A percentile compares a stretch with the other conserved stretches of the same genome.
Conservation (phyloP, 495 filamentous ascomycete genomes). For the Daldinia loculata region DNA sequence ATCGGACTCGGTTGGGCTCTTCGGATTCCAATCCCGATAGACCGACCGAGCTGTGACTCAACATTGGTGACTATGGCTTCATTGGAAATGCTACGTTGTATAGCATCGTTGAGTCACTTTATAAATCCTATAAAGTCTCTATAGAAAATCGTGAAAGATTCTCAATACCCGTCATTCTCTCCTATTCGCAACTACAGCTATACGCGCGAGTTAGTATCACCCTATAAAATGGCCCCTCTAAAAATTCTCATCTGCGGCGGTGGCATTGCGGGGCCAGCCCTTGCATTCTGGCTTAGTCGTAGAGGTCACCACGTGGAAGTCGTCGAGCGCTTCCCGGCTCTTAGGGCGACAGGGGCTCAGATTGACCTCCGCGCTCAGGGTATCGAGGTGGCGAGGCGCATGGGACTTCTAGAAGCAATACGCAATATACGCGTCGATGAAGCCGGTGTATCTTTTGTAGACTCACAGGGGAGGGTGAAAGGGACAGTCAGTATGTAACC, state of each 20-base stretch:
- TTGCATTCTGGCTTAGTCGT: conserved; percentile 63
- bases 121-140: neutral
- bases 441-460: conserved; percentile 57
- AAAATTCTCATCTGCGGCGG: conserved; percentile 48
- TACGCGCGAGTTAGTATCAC: neutral
- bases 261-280: conserved; percentile 54
- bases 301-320: conserved; percentile 60
- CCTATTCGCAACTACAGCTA: neutral
- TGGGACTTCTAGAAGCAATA: conserved; percentile 59
- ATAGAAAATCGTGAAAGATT: neutral
- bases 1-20: neutral
- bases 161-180: neutral
- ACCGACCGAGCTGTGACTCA: neutral
- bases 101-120: neutral
- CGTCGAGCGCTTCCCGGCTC: conserved; percentile 58
- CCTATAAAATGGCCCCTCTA: conserved; percentile 31
- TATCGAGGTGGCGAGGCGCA: conserved; percentile 59
- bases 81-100: neutral
- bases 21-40: neutral
- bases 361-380: conserved; percentile 63
- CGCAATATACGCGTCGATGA: conserved; percentile 50
- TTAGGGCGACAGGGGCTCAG: conserved; percentile 60
- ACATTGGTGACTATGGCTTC: neutral
- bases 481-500: conserved; percentile 47
- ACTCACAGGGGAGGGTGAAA: conserved; percentile 46